Evolutionary conservation across 352 stramenopile species (phyloP).

Genomic region (Pythium volutum): DNA sequence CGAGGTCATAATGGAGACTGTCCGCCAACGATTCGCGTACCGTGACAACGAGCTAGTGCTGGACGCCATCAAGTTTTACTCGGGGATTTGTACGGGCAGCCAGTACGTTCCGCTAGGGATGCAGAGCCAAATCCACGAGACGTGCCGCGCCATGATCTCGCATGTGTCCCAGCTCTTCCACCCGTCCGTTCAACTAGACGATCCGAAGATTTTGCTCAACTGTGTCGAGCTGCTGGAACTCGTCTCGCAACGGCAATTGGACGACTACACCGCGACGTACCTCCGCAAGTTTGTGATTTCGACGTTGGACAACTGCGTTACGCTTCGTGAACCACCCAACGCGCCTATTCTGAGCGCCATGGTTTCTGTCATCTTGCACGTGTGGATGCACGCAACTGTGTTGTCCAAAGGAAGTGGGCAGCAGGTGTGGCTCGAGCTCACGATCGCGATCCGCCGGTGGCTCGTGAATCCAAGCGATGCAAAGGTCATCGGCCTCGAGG

Average conservation of each 20-base stretch:
- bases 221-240: constrained; percentile 86
- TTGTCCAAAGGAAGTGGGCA: constrained; percentile 49
- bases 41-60: constrained; percentile 79
- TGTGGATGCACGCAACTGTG: constrained; percentile 83
- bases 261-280: constrained; percentile 85
- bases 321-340: constrained; percentile 68
- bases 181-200: constrained; percentile 77
- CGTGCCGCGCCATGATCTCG: constrained; percentile 81
- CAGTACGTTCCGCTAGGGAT: constrained; percentile 79
- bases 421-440: constrained; percentile 81
- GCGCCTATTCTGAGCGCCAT: constrained; percentile 64
- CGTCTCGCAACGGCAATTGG: constrained; percentile 72
- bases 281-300: constrained; percentile 86
- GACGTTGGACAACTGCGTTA: constrained; percentile 74
- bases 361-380: constrained; percentile 78
- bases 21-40: constrained; percentile 84
- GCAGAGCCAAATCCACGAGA: constrained; percentile 79
- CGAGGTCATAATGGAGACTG: constrained; percentile 85
- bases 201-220: constrained; percentile 80
- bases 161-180: constrained; percentile 88
- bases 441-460: constrained; percentile 76
- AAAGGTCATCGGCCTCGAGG: constrained; percentile 56
- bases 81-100: constrained; percentile 63
- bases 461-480: constrained; percentile 58
- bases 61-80: constrained; percentile 89